Evolutionary conservation across 306 rosid genomes (phyloP).

Genomic region (Amphicarpaea edgeworthii): DNA sequence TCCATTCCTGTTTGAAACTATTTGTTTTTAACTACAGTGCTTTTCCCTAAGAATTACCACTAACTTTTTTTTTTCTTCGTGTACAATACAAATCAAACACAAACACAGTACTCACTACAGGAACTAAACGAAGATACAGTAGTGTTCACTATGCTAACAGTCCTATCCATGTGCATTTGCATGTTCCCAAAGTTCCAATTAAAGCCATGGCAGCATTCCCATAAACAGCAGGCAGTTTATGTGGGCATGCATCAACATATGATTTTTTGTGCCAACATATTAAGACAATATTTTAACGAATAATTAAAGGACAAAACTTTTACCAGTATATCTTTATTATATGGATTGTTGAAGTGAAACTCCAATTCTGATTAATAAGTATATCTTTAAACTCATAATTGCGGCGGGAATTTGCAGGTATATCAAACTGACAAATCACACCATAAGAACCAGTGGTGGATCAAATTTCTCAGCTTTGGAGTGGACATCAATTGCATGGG

Average conservation of each 20-base stretch:
- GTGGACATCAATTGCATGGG: slow-evolving; percentile 93
- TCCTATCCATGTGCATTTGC: slow-evolving; percentile 41
- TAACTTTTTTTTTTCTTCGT: not conserved
- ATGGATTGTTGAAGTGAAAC: too few species aligned
- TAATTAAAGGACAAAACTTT: not conserved
- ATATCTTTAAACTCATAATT: too few species aligned
- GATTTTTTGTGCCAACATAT: slow-evolving; percentile 27
- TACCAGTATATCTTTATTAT: too few species aligned
- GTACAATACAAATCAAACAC: slow-evolving; percentile 14
- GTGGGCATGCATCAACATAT: slow-evolving; percentile 6
- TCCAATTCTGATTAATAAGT: too few species aligned
- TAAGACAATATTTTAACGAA: not conserved
- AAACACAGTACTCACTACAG: not conserved
- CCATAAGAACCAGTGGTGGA: slow-evolving; percentile 44
- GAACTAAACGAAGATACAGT: slow-evolving; percentile 9
- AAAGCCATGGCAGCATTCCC: slow-evolving; percentile 11
- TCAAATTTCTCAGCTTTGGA: slow-evolving; percentile 60
- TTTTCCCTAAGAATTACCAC: not conserved
- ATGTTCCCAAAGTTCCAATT: slow-evolving; percentile 43
- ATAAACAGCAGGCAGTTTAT: not conserved
- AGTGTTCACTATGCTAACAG: slow-evolving; percentile 16
- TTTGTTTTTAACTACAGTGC: not conserved
- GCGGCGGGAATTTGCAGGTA: slow-evolving; percentile 67
- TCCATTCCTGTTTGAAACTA: not conserved
- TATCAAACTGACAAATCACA: slow-evolving; percentile 57